Evolutionary conservation across 139 green algal species (phyloP).

Genomic region (Coelastrella sp.): DNA sequence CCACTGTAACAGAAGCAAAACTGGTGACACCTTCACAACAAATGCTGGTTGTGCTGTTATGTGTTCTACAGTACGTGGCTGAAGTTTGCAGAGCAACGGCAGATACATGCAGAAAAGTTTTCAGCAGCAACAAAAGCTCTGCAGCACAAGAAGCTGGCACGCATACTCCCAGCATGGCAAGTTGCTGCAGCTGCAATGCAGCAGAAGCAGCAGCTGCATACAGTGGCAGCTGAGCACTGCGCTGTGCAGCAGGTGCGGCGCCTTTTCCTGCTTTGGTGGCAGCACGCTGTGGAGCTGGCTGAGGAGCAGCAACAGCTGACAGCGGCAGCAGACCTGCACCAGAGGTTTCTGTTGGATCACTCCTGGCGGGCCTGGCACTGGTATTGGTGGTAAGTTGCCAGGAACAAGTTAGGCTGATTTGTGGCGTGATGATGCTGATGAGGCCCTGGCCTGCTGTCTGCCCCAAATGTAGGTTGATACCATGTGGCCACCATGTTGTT

Average conservation of each 20-base stretch:
- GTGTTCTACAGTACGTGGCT: constrained; percentile 30
- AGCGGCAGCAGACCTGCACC: constrained; percentile 7
- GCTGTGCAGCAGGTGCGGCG: not conserved
- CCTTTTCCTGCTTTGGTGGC: not conserved
- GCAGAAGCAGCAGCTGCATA: not conserved
- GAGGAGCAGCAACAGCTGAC: constrained; percentile 2
- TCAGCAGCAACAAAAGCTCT: not conserved
- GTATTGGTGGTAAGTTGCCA: constrained; percentile 25
- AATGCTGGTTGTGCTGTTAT: not conserved
- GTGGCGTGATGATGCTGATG: no score
- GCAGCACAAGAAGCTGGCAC: not conserved
- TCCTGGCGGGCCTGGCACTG: constrained; percentile 21
- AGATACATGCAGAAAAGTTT: not conserved
- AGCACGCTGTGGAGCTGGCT: not conserved
- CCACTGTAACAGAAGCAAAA: no score
- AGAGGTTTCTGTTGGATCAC: not conserved
- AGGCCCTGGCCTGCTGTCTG: no score
- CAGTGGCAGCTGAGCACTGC: not conserved
- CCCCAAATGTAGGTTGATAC: no score
- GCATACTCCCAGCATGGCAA: constrained; percentile 15
- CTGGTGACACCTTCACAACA: not conserved
- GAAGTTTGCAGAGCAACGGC: constrained; percentile 3
- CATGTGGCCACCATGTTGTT: no score
- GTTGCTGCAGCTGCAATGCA: not conserved
- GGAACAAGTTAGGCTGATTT: no score